Percentiles rank a stretch among this genome's conserved stretches.
phyloP scores from a whole-genome alignment of 441 rosid species.

The Aleurites moluccanus region DNA sequence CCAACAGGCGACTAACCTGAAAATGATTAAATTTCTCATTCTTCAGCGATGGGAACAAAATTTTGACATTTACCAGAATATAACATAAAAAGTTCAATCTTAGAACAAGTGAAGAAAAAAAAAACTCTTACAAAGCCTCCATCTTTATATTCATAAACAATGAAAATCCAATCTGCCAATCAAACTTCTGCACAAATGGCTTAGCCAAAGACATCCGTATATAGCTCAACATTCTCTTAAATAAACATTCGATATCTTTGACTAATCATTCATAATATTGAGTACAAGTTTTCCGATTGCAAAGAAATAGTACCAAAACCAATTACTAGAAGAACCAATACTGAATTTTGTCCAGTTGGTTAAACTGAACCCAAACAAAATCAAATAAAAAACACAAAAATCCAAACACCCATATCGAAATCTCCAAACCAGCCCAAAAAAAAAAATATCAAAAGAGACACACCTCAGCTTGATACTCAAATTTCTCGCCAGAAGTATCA shows the following conservation, averaged over 20 bases:
- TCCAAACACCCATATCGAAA: slow-evolving; percentile 7
- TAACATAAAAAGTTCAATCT: background rate
- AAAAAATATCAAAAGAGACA: slow-evolving; percentile 21
- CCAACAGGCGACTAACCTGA: slow-evolving; percentile 93
- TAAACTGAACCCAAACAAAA: slow-evolving; percentile 11
- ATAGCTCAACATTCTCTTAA: background rate
- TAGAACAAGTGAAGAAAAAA: background rate
- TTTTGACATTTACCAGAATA: background rate
- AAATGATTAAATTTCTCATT: slow-evolving; percentile 20
- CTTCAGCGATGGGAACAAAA: slow-evolving; percentile 6
- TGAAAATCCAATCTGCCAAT: background rate
- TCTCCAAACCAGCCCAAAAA: background rate
- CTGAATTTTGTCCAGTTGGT: background rate
- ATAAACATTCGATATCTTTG: background rate
- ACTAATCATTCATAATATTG: background rate
- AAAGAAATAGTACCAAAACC: background rate
- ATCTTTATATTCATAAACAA: background rate
- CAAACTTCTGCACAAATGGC: background rate
- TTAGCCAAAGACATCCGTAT: too few species aligned
- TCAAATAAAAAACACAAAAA: background rate
- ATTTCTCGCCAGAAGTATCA: slow-evolving; percentile 80
- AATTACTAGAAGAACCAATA: background rate
- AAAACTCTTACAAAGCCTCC: background rate
- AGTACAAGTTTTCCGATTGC: background rate
- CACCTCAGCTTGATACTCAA: slow-evolving; percentile 99